Evolutionary conservation across 2,329 filamentous ascomycete species (phyloP), one percentile per base, ranked within the genome.

Genomic region (Colletotrichum phormii): DNA sequence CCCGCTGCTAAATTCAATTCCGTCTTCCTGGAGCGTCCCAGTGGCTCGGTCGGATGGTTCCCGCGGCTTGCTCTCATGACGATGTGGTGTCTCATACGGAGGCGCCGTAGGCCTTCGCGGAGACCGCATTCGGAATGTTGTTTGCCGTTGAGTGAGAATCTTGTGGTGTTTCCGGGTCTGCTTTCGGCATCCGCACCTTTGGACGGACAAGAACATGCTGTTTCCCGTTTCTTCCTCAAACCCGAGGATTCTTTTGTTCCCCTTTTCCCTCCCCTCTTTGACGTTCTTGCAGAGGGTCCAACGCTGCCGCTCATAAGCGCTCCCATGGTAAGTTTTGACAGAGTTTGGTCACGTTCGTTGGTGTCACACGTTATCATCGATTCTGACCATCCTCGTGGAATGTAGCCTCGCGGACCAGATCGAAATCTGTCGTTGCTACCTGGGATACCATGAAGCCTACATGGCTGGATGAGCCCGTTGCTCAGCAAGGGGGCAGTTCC

Each of bases 401-500:
- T 33, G 51, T 51, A 71, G 61, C 67, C 51, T 71, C 67, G 54
- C 26, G 55, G 64, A 42, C 24, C 66, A 13, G 61, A 35, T 31
- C 71, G 31, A 42, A 61, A 46, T n/a, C 59, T 31, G 53, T 65
- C 49, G 35, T 55, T 42, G 35, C 12, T 53, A 31, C 35, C 35
- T n/a, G 49, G 60, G 29, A 57, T 37, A 71, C 55, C 3, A 73
- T 73, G 71, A 73, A 70, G 55, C 71, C 66, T 18, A 65, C 66
- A 22, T 73, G 71, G 71, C 46, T 73, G 18, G 55, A 42, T 11
- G 67, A 70, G 54, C 60, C 71, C 35, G 42, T 49, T 9, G 42
- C 42, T 49, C 55, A 73, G 61, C 29, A 49, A 37, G 71, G 71
- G 55, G 61, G 37, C 26, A n/a, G 37, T 13, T 53, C 42, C 13